phyloP scores from a whole-genome alignment of 2,329 filamentous ascomycete species.

The Magnaporthiopsis incrustans region DNA sequence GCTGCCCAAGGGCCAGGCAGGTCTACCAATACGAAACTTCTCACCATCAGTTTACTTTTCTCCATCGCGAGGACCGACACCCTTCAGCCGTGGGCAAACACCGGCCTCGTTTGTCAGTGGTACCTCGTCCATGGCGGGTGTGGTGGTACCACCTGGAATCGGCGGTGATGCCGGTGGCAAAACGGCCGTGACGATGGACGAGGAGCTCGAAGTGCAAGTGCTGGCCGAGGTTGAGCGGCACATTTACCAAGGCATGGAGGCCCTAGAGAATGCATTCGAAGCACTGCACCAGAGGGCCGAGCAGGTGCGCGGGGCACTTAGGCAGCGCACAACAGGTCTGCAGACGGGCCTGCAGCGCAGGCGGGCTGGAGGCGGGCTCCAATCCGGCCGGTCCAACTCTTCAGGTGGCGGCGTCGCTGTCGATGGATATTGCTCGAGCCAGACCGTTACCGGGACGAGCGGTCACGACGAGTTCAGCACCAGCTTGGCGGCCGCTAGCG shows the following conservation, averaged over 20 bases:
- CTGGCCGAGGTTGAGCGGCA: conserved; percentile 88
- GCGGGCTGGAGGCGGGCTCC: conserved; percentile 18
- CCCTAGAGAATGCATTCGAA: conserved; percentile 89
- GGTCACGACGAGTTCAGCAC: neutral
- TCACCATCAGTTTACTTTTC: conserved; percentile 19
- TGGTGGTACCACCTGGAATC: conserved; percentile 9
- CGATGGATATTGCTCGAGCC: conserved; percentile 6
- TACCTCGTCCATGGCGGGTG: conserved; percentile 37
- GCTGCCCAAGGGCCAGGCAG: conserved; percentile 13
- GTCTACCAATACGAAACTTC: conserved; percentile 32
- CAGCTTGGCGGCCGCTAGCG: conserved; percentile 24
- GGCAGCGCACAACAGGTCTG: conserved; percentile 75
- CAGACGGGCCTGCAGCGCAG: conserved; percentile 55
- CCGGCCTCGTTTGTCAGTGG: conserved; percentile 49
- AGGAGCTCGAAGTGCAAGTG: conserved; percentile 86
- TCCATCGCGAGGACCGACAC: conserved; percentile 39
- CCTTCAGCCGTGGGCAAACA: conserved; percentile 30
- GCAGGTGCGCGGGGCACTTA: conserved; percentile 65
- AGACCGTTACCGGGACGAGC: too few species aligned
- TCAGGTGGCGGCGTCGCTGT: neutral
- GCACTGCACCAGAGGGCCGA: conserved; percentile 81
- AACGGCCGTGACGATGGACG: conserved; percentile 74
- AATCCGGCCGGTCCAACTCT: neutral
- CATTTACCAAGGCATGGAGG: conserved; percentile 91
- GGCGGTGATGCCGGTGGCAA: conserved; percentile 29